Evolutionary conservation across 495 filamentous ascomycete genomes (phyloP), one percentile per base, ranked within the genome.

Genomic region (Lasiosphaeriaceae sp.): DNA sequence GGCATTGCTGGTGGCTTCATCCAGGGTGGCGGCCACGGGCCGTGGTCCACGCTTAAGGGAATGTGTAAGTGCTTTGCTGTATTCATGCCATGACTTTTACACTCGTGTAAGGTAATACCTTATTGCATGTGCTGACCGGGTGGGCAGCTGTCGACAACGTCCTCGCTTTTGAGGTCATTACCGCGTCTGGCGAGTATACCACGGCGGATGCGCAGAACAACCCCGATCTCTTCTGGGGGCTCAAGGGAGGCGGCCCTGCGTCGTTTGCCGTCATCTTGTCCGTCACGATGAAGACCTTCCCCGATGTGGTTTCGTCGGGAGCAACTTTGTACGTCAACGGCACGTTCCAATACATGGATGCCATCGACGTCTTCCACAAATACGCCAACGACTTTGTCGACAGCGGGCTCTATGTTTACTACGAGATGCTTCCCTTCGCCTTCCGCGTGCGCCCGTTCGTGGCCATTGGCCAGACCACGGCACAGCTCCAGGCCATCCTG

Each of bases 1-100:
- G 80, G 78, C 24, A 52, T 71, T 26, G 73, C 71, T 0, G 80
- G 76, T 31, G 78, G 79, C 2, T 81, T 82, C 57, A 78, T 73
- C 19, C 81, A 83, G 63, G 85, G 84, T 4, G 86, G 85, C n/a
- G 87, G 87, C 3, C 83, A 87, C 61, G 77, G 75, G 7, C 69
- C 80, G 0, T 74, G 89, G 9, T 64, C 68, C 11, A 78, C 79
- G 0, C 71, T 72, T 2, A 83, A 82, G 56, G 87, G 87, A 0
- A 64, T 89, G 0, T 83, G 66, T 29, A 72, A 55, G 63, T 66
- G 6, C 76, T 78, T 37, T 37, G 8, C 34, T 37, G 6, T 37
- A 12, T 17, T 11, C 1, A 69, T 62, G 4, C 82, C 75, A 47
- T 58, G 21, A 9, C 86, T 84, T 73, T 46, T 54, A 52, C 4